Percentiles rank a stretch among this genome's conserved stretches.
Conservation (phyloP, 2,329 filamentous ascomycete genomes). For the Aspergillus aculeatinus region DNA sequence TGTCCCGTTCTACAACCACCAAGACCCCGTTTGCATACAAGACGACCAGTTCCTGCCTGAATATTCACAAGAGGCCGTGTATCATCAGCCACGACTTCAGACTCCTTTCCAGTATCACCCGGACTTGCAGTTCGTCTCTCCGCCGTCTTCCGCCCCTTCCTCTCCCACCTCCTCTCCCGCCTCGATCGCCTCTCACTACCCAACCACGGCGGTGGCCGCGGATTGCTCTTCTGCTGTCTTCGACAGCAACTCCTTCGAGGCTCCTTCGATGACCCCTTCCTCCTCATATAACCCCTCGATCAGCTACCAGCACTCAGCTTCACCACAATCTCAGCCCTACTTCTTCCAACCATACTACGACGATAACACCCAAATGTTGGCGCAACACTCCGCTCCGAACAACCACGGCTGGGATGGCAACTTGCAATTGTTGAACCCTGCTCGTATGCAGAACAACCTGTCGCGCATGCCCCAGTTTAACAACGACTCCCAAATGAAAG, state of each 20-base stretch:
- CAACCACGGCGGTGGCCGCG: constrained; percentile 26
- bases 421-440: constrained; percentile 37
- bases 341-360: constrained; percentile 28
- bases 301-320: constrained; percentile 33
- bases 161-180: constrained; percentile 36
- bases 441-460: constrained; percentile 32
- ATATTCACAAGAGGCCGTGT: constrained; percentile 26
- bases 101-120: constrained; percentile 36
- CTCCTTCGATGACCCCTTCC: constrained; percentile 42
- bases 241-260: constrained; percentile 33
- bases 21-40: constrained; percentile 39
- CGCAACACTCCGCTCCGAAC: constrained; percentile 37
- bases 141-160: constrained; percentile 38
- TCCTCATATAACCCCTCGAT: constrained; percentile 41
- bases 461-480: constrained; percentile 16
- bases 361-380: constrained; percentile 39
- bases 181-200: constrained; percentile 32
- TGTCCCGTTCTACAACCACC: constrained; percentile 25
- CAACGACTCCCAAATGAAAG: constrained; percentile 37
- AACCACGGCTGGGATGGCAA: constrained; percentile 39
- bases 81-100: constrained; percentile 29
- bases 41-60: constrained; percentile 39
- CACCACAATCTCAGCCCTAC: constrained; percentile 34
- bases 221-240: constrained; percentile 27
- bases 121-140: constrained; percentile 33